Conservation (phyloP, 768 basidiomycete genomes). For the Pleurotus platypus region DNA sequence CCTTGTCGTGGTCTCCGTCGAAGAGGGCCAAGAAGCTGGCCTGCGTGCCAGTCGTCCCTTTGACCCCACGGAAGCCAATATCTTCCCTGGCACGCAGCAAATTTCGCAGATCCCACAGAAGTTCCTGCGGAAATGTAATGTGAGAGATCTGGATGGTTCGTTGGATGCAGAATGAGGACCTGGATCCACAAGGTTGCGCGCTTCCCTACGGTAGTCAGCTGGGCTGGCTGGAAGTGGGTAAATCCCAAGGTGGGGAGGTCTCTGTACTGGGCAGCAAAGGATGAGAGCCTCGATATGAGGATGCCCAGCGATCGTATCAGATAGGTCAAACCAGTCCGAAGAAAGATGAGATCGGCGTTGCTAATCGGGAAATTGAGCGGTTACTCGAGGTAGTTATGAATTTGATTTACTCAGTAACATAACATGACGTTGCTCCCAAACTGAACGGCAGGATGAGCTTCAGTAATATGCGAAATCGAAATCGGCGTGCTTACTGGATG, state of each 20-base stretch:
- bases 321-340: conserved; percentile 81
- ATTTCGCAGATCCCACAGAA: conserved; percentile 95
- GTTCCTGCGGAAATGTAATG: conserved; percentile 47
- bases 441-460: conserved; percentile 31
- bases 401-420: conserved; percentile 85
- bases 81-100: conserved; percentile 87
- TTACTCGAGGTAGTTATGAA: conserved; percentile 20
- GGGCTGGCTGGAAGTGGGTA: conserved; percentile 98
- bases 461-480: not conserved
- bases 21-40: conserved; percentile 93
- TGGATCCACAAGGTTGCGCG: conserved; percentile 96
- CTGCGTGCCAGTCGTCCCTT: conserved; percentile 99
- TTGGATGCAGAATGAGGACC: conserved; percentile 30
- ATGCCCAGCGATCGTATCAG: conserved; percentile 86
- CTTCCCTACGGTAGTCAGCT: conserved; percentile 97
- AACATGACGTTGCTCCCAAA: conserved; percentile 96
- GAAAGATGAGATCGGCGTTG: conserved; percentile 97
- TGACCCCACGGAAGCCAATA: conserved; percentile 95
- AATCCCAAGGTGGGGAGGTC: conserved; percentile 93
- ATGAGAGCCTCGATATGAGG: conserved; percentile 83
- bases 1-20: conserved; percentile 93
- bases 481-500: conserved; percentile 64
- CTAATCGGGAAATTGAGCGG: conserved; percentile 32
- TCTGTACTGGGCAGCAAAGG: conserved; percentile 81
- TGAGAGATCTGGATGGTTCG: not conserved